A percentile compares a stretch with the other conserved stretches of the same genome.
Evolutionary conservation across 495 filamentous ascomycete species (phyloP).

Genomic region (Amphirosellinia nigrospora): DNA sequence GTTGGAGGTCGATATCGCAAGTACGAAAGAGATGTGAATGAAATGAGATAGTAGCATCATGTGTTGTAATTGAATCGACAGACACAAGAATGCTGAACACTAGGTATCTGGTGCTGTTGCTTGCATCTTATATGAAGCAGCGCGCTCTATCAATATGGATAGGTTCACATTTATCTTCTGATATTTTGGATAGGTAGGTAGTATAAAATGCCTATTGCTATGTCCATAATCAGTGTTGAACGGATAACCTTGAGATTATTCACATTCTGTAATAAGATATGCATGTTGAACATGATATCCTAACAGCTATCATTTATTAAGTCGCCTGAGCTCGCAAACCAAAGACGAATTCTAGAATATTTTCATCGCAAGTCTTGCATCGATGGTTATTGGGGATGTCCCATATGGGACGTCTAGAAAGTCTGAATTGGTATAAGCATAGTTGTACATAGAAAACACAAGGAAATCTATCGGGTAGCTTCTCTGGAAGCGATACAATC

Average conservation of each 20-base stretch:
- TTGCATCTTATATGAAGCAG: not conserved
- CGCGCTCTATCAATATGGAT: not conserved
- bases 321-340: not conserved
- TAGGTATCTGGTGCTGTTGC: not conserved
- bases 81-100: not conserved
- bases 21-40: not conserved
- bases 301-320: not conserved
- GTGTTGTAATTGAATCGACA: not conserved
- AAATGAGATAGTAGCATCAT: not conserved
- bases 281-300: not conserved
- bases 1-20: not conserved
- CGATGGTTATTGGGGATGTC: not conserved
- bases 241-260: not conserved
- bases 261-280: not conserved
- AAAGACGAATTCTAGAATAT: not conserved
- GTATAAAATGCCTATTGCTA: not conserved
- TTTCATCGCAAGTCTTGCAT: not conserved
- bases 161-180: not conserved
- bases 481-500: slow-evolving; percentile 42
- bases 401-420: slow-evolving; percentile 4
- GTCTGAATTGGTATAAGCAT: slow-evolving; percentile 37
- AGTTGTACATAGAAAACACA: slow-evolving; percentile 50
- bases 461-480: slow-evolving; percentile 51
- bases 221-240: not conserved
- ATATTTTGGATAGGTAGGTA: not conserved